phyloP scores from a whole-genome alignment of 73 alveolate genomes.

The Tetrahymena borealis region DNA sequence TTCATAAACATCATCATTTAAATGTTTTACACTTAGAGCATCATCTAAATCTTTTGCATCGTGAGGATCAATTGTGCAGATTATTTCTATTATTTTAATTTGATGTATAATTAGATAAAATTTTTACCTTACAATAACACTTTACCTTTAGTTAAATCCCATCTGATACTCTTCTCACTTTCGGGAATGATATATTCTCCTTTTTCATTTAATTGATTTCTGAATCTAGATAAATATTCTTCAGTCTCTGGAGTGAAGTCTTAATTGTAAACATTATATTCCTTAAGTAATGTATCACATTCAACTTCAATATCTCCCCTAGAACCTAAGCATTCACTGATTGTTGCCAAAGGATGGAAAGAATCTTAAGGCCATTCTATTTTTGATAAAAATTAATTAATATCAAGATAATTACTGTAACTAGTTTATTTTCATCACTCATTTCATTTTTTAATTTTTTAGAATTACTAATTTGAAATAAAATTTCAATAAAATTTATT shows the following conservation, averaged over 20 bases:
- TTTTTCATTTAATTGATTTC: neutral
- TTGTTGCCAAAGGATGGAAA: neutral
- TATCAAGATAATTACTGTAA: too few species aligned
- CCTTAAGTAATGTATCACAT: slow-evolving; percentile 84
- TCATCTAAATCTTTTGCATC: slow-evolving; percentile 44
- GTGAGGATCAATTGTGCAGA: slow-evolving; percentile 94
- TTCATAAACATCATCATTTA: slow-evolving; percentile 94
- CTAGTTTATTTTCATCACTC: too few species aligned
- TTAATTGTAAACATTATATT: slow-evolving; percentile 80
- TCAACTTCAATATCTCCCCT: slow-evolving; percentile 81
- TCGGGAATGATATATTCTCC: slow-evolving; percentile 82
- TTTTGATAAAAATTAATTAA: too few species aligned
- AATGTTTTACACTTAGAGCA: slow-evolving; percentile 90
- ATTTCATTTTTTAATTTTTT: too few species aligned
- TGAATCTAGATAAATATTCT: slow-evolving; percentile 65
- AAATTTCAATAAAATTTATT: too few species aligned
- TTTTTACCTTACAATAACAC: neutral
- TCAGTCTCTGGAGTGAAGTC: slow-evolving; percentile 82
- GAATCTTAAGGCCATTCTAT: neutral
- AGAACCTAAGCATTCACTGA: slow-evolving; percentile 76
- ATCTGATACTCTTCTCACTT: slow-evolving; percentile 76
- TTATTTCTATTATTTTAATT: slow-evolving; percentile 35
- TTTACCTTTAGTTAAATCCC: slow-evolving; percentile 75
- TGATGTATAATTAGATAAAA: too few species aligned
- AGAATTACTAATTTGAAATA: too few species aligned